A percentile compares a stretch with the other conserved stretches of the same genome.
These are phyloP conservation scores for Amanita rimosa DNA, from an alignment of 768 basidiomycete genomes.

Conservation along the genomic window DNA sequence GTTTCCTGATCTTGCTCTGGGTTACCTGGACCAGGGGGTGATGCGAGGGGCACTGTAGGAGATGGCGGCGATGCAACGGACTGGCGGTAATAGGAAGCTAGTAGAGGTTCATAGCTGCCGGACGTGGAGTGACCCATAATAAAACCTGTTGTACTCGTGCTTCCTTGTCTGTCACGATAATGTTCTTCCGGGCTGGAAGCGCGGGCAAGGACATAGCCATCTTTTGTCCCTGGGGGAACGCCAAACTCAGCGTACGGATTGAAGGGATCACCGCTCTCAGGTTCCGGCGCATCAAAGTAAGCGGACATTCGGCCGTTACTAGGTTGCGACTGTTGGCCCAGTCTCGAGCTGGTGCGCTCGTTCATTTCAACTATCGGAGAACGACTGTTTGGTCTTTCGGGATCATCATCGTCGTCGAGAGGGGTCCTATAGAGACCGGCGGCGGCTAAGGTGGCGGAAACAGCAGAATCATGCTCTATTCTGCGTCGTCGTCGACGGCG, in stretches of 20 bases:
- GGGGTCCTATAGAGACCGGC: constrained; percentile 59
- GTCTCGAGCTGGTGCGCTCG: constrained; percentile 28
- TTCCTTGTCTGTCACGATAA: constrained; percentile 21
- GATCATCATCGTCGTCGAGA: constrained; percentile 51
- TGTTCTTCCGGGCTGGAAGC: constrained; percentile 25
- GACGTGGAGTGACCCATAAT: constrained; percentile 27
- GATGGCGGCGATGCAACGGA: background rate
- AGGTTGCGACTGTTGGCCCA: constrained; percentile 14
- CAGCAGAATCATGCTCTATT: constrained; percentile 58
- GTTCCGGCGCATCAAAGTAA: constrained; percentile 24
- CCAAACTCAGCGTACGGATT: constrained; percentile 46
- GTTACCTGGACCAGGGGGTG: background rate
- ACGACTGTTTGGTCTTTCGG: constrained; percentile 13
- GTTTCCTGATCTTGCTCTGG: background rate
- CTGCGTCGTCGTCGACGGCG: constrained; percentile 48
- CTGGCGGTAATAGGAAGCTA: constrained; percentile 29
- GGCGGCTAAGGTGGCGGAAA: constrained; percentile 64
- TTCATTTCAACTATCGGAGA: constrained; percentile 26
- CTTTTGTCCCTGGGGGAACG: constrained; percentile 16
- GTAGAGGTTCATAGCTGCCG: constrained; percentile 51
- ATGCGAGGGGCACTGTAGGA: background rate
- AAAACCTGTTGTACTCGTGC: constrained; percentile 18
- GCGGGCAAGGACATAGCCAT: constrained; percentile 35
- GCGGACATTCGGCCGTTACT: constrained; percentile 21
- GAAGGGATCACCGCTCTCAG: constrained; percentile 24